Evolutionary conservation across 176 grass and related monocot genomes (phyloP).

Genomic region (Cenchrus americanus): DNA sequence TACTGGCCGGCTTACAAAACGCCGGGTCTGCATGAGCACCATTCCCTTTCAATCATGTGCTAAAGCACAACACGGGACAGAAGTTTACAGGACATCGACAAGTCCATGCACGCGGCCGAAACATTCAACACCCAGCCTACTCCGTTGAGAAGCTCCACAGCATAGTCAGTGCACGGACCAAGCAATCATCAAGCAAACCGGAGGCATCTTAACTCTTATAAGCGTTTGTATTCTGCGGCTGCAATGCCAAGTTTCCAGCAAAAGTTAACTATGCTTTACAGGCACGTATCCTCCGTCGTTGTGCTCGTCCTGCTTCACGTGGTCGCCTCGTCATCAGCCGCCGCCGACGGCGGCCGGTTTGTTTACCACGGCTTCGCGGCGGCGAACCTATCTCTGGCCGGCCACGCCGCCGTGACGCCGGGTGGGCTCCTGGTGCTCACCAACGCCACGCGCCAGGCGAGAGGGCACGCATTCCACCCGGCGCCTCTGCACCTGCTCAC

Average conservation of each 20-base stretch:
- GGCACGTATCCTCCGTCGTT: neutral
- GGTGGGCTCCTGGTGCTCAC: slow-evolving; percentile 30
- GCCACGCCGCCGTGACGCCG: slow-evolving; percentile 9
- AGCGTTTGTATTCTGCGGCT: too few relatives aligned
- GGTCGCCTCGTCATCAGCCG: neutral
- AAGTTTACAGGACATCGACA: neutral
- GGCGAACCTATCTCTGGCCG: slow-evolving; percentile 19
- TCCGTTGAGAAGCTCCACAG: too few relatives aligned
- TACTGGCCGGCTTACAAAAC: neutral
- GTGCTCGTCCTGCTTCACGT: neutral
- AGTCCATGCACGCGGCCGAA: neutral
- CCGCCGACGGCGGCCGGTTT: neutral
- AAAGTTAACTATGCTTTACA: neutral
- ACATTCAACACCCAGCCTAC: too few relatives aligned
- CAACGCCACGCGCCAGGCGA: slow-evolving; percentile 5
- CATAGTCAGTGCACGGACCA: too few relatives aligned
- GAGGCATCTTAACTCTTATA: too few relatives aligned
- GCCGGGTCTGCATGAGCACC: neutral
- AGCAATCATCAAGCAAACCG: too few relatives aligned
- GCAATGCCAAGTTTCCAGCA: neutral
- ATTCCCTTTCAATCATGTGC: too few relatives aligned
- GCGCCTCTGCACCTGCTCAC: neutral
- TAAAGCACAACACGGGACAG: too few relatives aligned
- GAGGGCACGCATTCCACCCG: slow-evolving; percentile 38
- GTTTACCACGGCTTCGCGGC: slow-evolving; percentile 25